phyloP scores from a whole-genome alignment of 1,284 basidiomycete genomes.

The Ustilago sp. region DNA sequence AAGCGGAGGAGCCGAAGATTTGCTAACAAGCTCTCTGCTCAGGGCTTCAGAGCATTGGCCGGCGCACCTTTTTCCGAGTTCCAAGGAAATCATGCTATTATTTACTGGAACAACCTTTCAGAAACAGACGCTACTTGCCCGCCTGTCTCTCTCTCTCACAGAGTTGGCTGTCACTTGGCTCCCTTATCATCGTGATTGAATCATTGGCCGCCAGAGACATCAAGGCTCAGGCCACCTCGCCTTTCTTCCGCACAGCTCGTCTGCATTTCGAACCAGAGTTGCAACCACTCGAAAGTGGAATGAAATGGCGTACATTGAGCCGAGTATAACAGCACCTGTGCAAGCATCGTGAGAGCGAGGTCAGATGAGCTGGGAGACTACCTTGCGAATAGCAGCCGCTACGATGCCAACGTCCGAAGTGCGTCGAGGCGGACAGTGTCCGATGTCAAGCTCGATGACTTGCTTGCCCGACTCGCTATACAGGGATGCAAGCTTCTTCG shows the following conservation, averaged over 20 bases:
- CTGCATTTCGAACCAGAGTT: background rate
- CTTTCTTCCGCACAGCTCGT: background rate
- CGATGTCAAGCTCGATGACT: conserved; percentile 43
- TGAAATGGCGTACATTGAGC: background rate
- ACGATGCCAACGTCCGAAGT: conserved; percentile 30
- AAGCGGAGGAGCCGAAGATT: background rate
- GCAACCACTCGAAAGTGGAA: background rate
- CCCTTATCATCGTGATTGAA: no score
- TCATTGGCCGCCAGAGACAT: background rate
- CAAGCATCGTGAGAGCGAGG: background rate
- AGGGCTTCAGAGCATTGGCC: background rate
- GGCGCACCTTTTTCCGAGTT: conserved; percentile 6
- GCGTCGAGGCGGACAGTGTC: conserved; percentile 45
- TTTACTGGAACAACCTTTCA: background rate
- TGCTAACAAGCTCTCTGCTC: no score
- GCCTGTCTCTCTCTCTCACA: no score
- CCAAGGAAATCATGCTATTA: background rate
- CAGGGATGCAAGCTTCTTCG: conserved; percentile 21
- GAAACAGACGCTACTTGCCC: background rate
- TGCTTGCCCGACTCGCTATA: conserved; percentile 28
- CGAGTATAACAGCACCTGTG: background rate
- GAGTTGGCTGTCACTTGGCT: no score
- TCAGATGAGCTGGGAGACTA: conserved; percentile 1
- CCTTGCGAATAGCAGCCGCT: conserved; percentile 24
- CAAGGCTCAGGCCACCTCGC: background rate